Evolutionary conservation across 176 grass and related monocot species (phyloP), one percentile per base, ranked within the genome.

Genomic region (Musa beccarii): DNA sequence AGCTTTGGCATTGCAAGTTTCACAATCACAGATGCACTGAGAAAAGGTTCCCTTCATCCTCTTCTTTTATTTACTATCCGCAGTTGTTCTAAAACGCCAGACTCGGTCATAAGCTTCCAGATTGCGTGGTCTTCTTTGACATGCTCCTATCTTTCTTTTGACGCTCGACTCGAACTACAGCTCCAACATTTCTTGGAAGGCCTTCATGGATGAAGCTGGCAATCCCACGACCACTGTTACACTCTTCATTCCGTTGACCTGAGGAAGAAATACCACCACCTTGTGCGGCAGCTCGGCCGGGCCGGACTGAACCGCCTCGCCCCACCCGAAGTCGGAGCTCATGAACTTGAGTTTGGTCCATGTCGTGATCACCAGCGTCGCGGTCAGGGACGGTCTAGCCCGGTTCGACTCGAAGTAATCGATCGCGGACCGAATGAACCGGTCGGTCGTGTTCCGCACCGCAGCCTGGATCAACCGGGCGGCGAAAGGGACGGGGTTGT

Each of bases 351-450:
- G 75, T 8, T 61, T 61, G 69, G 76, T 82, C 88, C 88, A 90
- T 0, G 71, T 53, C 2, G 88, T 87, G 11, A 90, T 54, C 51
- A 90, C 65, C 17, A 81, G 63, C 9, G 88, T 90, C 57, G 84
- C 85, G 10, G 59, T 68, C 19, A 84, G 80, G n/a, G 88, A 73
- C 1, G 88, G 79, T 21, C 23, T 77, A 2, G 56, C 64, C n/a
- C 67, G 53, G 25, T 28, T 79, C 13, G 74, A n/a, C 61, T 90
- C 82, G 23, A 87, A 72, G 78, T 80, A 82, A 76, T 90, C 88
- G 1, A 87, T 69, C 14, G 75, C 88, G 25, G 88, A 90, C 57
- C 74, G 82, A 71, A 90, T 80, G 71, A 84, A 90, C 10, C 73
- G 20, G 2, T 82, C 26, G 63, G 75, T 63, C 11, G 78, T 87